Base-by-base conservation (phyloP, 1,139 yeast genomes). In the Nakaseomyces sp. region DNA sequence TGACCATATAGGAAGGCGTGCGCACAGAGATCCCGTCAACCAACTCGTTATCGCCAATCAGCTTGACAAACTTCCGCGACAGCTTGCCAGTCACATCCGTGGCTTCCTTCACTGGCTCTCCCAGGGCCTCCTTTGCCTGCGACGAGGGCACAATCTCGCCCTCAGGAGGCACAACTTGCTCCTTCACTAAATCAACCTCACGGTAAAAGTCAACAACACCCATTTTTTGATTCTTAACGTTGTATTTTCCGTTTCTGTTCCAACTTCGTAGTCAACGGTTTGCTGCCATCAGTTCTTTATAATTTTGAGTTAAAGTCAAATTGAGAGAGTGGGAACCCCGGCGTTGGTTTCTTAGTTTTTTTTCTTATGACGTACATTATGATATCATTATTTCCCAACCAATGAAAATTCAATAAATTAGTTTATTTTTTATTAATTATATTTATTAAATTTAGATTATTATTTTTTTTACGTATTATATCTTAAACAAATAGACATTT, bases 21-120 rank as follows among this genome's bases (percentile, higher is more conserved):
- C 63, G 56, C 12, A 55, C 54, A 4, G 63, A 56, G 13, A 58
- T 53, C 7, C 61, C 61, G 43, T 57, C 59, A 13, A 55, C 45
- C 38, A 56, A 35, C 39, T 52, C 47, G 20, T 50, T 53, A 30
- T 51, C 50, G 18, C 61, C 61, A 15, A 55, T 37, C 5, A 51
- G n/a, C 13, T 45, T 46, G 9, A 45, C 31, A 29, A 44, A 42
- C 18, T 37, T 47, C 20, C 43, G 43, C 7, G 48, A 42, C 13
- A 44, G 20, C 17, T 24, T 33, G 8, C 33, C 36, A 18, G 29
- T 31, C 10, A 28, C 40, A 13, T 47, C 43, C 18, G 39, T 42
- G 3, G 46, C 44, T n/a, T 43, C 47, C 24, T 42, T 45, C 5
- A 20, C 38, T 7, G 38, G 28, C 13, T 48, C 45, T 12, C 49